phyloP scores from a whole-genome alignment of 352 stramenopile genomes.

The Globisporangium mamillatum region DNA sequence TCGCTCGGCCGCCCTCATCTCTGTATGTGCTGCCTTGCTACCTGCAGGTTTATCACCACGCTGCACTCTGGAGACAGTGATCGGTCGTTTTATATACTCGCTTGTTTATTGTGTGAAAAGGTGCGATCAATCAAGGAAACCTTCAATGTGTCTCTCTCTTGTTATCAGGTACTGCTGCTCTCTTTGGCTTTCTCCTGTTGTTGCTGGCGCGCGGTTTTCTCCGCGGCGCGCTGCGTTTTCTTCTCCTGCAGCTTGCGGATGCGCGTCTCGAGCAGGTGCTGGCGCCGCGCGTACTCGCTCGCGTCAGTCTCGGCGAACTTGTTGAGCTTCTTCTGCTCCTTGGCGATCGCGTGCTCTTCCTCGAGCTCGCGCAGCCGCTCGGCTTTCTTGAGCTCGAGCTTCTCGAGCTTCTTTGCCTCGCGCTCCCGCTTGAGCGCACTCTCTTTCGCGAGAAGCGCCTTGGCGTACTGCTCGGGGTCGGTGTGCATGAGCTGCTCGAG shows the following conservation, averaged over 20 bases:
- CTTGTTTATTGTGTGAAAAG: not conserved
- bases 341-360: slow-evolving; percentile 57
- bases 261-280: slow-evolving; percentile 40
- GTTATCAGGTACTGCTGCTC: slow-evolving; percentile 1
- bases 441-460: slow-evolving; percentile 33
- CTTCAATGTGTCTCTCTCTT: not conserved
- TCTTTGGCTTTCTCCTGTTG: not conserved
- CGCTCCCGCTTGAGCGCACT: slow-evolving; percentile 30
- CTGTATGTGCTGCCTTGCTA: not conserved
- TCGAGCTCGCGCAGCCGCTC: slow-evolving; percentile 51
- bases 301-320: slow-evolving; percentile 42
- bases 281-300: slow-evolving; percentile 47
- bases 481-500: slow-evolving; percentile 34
- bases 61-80: not conserved
- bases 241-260: slow-evolving; percentile 46
- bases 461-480: slow-evolving; percentile 44
- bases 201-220: slow-evolving; percentile 29
- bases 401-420: slow-evolving; percentile 30
- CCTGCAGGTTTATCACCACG: not conserved
- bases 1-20: not conserved
- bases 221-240: slow-evolving; percentile 39
- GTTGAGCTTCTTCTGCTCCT: slow-evolving; percentile 61
- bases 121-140: not conserved
- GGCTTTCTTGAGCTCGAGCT: slow-evolving; percentile 43
- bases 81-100: not conserved